These are phyloP conservation scores for Kodamaea hsintzibuensis DNA, from an alignment of 805 yeast species.

Conservation along the genomic window DNA sequence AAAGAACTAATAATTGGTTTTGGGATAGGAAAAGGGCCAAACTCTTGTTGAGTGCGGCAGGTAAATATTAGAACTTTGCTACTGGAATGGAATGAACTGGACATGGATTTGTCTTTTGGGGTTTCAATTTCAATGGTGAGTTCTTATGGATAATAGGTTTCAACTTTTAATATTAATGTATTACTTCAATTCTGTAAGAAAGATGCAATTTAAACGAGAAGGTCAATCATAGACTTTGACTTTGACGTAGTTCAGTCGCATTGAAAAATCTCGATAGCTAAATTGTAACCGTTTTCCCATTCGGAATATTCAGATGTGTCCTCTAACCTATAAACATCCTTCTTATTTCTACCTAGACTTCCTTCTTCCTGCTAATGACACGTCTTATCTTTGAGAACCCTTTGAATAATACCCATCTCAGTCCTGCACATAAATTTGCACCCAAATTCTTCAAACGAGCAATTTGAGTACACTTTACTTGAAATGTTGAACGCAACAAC, in stretches of 20 bases:
- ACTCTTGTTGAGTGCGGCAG: neutral
- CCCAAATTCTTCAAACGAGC: neutral
- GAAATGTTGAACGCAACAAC: neutral
- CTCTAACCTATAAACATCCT: no score
- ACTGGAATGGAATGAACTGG: no score
- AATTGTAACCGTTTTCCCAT: no score
- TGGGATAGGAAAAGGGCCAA: slow-evolving; percentile 3
- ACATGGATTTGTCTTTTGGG: no score
- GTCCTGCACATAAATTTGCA: neutral
- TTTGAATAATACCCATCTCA: neutral
- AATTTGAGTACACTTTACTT: neutral
- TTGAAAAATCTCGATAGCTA: no score
- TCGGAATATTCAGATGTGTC: no score
- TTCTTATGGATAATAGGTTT: neutral
- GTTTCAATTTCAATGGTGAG: neutral
- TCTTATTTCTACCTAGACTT: no score
- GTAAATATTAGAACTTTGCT: neutral
- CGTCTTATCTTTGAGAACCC: neutral
- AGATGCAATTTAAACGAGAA: no score
- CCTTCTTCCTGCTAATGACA: neutral
- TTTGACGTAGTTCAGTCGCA: no score
- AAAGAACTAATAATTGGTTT: slow-evolving; percentile 9
- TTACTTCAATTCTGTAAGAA: neutral
- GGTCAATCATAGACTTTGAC: no score
- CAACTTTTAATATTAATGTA: neutral